Evolutionary conservation across 441 rosid species (phyloP), one percentile per base, ranked within the genome.

Genomic region (Capsella rubella): DNA sequence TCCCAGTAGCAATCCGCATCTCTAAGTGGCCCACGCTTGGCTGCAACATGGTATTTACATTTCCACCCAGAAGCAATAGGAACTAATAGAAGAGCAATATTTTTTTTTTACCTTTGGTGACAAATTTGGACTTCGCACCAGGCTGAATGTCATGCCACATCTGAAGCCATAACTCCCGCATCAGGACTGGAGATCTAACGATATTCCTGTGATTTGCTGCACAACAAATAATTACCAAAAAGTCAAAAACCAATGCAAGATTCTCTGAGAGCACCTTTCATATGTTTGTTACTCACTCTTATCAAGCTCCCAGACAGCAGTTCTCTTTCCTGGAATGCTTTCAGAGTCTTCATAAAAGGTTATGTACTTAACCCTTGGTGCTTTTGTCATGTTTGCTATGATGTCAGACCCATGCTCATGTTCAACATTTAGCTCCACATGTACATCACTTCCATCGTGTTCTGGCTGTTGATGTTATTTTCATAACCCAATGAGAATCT

Each of bases 161-260:
- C 78, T 95, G 95, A 79, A 95, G 99, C 99, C 99, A 95, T 82
- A 95, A 79, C 84, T 93, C 98, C 73, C 99, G 86, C 99, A 95
- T 95, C 57, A 95, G 83, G 76, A 81, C 92, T 25, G 96, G 92
- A 37, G 95, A 86, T 82, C 92, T 86, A 62, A 95, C 98, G 8
- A 95, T 92, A 81, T 91, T 90, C 92, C 98, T 84, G 87, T 93
- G 99, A 83, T 87, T 93, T 71, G 97, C 99, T 95, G 85, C 90
- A 88, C 62, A 52, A 78, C 25, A 69, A 77, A 64, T 29, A 31
- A 49, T 50, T 51, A 27, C 4, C 14, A 18, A 34, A 27, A 51
- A 11, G 42, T 42, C 2, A 15, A 40, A 59, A 64, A 57, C 47
- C 35, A 45, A 34, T 55, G 58, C 21, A 71, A 27, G 39, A 16